Evolutionary conservation across 2,329 filamentous ascomycete species (phyloP), one percentile per base, ranked within the genome.

Genomic region (Cladosporium sp.): DNA sequence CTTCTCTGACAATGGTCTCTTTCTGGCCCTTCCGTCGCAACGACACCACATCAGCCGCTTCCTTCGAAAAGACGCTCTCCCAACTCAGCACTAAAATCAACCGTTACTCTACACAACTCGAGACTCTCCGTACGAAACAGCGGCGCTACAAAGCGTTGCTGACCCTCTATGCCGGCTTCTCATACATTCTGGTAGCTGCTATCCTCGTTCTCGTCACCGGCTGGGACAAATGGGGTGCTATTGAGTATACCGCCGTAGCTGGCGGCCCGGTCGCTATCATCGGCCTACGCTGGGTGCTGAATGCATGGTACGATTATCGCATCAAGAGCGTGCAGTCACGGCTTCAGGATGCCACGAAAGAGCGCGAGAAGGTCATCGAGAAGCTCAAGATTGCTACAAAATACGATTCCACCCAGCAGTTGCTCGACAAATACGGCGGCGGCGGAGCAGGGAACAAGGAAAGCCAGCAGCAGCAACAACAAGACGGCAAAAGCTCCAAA

Each of bases 361-460:
- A 97, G 78, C 88, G 94, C 63, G 88, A 91, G 66, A 88, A 88
- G 72, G 97, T 93, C 1, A 98, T 99, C 70, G 90, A 96, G 76
- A 93, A 93, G 79, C 87, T 99, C 69, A 99, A 99, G 80, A 89
- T 90, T 66, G 93, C 93, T 29, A 99, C 95, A 37, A 97, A 91
- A 78, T 99, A 97, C 80, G 92, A 98, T 78, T 95, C 93, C 35
- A 99, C 95, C 1, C 88, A 96, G 74, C 88, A 97, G 76, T 80
- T 99, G 67, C 86, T 99, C 12, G 92, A 98, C 74, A 99, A 98
- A 74, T 99, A 99, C 77, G 93, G 93, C 40, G 91, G 88, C 11
- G 81, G 83, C 23, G 59, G 58, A 6, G 87, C 89, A 26, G 56
- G 57, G 69, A 78, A 68, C 67, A 68, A 66, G 35, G 68, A 71